Percentiles rank a stretch among this genome's conserved stretches.
Conservation (phyloP, 1,284 basidiomycete genomes). For the Ceratobasidium theobromae region DNA sequence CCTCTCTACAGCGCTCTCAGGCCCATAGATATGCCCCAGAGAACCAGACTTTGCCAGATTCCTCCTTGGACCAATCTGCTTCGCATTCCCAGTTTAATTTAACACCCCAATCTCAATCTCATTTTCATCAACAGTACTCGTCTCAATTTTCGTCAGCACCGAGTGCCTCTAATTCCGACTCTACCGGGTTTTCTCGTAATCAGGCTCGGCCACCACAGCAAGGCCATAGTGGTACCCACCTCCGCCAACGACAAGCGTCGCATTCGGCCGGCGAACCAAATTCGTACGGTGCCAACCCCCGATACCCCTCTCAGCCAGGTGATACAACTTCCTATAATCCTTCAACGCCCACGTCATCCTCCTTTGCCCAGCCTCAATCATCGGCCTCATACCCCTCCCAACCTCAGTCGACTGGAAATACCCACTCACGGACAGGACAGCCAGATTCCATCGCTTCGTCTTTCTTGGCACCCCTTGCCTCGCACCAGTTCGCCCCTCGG, state of each 20-base stretch:
- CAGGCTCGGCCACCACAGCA: not conserved
- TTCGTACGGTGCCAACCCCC: not conserved
- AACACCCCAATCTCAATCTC: slow-evolving; percentile 28
- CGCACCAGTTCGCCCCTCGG: slow-evolving; percentile 28
- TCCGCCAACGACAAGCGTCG: not conserved
- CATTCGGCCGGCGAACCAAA: not conserved
- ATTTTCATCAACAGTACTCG: slow-evolving; percentile 17
- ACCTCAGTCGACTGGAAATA: not conserved
- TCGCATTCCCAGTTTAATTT: slow-evolving; percentile 27
- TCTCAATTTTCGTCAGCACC: not conserved
- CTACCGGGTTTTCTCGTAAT: not conserved
- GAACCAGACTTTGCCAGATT: not conserved
- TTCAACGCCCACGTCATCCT: not conserved
- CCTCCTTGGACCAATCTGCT: slow-evolving; percentile 11
- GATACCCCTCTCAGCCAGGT: slow-evolving; percentile 12
- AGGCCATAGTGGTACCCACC: not conserved
- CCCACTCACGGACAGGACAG: slow-evolving; percentile 1
- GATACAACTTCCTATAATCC: not conserved
- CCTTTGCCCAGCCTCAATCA: slow-evolving; percentile 10
- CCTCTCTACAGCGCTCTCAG: slow-evolving; percentile 23
- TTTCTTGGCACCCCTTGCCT: slow-evolving; percentile 16
- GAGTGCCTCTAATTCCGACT: not conserved
- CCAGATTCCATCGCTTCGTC: slow-evolving; percentile 13
- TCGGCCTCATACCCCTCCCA: slow-evolving; percentile 14
- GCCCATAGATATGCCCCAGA: slow-evolving; percentile 12